Conservation (phyloP, 2,329 filamentous ascomycete genomes). For the Claviceps pusilla region DNA sequence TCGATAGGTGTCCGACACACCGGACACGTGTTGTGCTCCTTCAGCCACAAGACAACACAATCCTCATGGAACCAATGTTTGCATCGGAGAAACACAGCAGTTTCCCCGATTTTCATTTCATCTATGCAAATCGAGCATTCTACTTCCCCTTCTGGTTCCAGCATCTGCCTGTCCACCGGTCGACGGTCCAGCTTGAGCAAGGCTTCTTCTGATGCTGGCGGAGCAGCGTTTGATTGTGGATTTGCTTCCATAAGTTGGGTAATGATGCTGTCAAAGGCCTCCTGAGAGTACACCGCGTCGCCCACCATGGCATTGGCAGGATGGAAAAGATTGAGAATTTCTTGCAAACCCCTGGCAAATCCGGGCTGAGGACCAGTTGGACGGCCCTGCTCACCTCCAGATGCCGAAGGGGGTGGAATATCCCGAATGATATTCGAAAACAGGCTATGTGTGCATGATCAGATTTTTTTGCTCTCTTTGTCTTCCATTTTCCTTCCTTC, state of each 20-base stretch:
- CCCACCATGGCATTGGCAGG: slow-evolving; percentile 43
- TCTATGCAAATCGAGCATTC: slow-evolving; percentile 97
- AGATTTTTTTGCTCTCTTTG: neutral
- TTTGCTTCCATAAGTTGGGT: slow-evolving; percentile 78
- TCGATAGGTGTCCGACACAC: slow-evolving; percentile 53
- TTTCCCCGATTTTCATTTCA: slow-evolving; percentile 54
- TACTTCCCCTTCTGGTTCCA: slow-evolving; percentile 49
- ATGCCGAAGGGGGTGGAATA: slow-evolving; percentile 18
- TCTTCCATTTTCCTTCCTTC: neutral
- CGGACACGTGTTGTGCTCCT: slow-evolving; percentile 85
- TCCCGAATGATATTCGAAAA: slow-evolving; percentile 31
- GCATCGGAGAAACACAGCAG: slow-evolving; percentile 68
- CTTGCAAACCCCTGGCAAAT: slow-evolving; percentile 27
- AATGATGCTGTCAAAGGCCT: slow-evolving; percentile 79
- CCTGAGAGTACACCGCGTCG: slow-evolving; percentile 81
- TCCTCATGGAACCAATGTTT: slow-evolving; percentile 84
- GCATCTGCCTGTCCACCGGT: slow-evolving; percentile 53
- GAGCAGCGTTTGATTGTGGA: slow-evolving; percentile 59
- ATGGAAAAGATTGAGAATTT: slow-evolving; percentile 39
- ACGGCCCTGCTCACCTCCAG: slow-evolving; percentile 10
- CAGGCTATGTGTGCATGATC: slow-evolving; percentile 21
- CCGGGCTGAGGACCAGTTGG: slow-evolving; percentile 6
- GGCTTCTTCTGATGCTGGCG: slow-evolving; percentile 61
- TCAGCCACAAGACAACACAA: slow-evolving; percentile 72
- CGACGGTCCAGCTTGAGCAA: slow-evolving; percentile 61